A percentile compares a stretch with the other conserved stretches of the same genome.
phyloP scores from a whole-genome alignment of 2,329 filamentous ascomycete genomes.

The Penicillium sp. region DNA sequence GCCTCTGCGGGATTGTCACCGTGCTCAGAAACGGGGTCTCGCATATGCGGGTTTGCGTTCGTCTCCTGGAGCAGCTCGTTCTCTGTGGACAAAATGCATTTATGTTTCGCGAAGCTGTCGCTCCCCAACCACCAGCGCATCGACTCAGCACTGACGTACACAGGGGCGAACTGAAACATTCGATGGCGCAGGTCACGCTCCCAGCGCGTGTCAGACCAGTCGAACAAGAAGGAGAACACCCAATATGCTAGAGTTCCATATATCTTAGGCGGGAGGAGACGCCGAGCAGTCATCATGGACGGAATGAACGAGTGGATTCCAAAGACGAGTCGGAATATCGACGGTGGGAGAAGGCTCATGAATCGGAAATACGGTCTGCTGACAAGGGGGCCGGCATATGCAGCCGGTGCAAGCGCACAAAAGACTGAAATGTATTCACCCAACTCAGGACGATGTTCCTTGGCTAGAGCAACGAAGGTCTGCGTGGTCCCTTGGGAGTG shows the following conservation, averaged over 20 bases:
- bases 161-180: conserved; percentile 89
- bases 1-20: conserved; percentile 16
- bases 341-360: conserved; percentile 75
- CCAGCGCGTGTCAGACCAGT: conserved; percentile 83
- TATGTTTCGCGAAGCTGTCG: conserved; percentile 80
- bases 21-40: conserved; percentile 3
- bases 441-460: conserved; percentile 82
- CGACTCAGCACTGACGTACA: conserved; percentile 82
- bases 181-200: conserved; percentile 73
- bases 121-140: conserved; percentile 96
- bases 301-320: conserved; percentile 93
- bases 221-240: conserved; percentile 85
- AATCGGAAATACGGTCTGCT: conserved; percentile 89
- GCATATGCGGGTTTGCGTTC: conserved; percentile 32
- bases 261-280: conserved; percentile 59
- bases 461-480: conserved; percentile 81
- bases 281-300: conserved; percentile 84
- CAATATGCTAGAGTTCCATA: conserved; percentile 84
- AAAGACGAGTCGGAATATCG: conserved; percentile 75
- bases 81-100: conserved; percentile 79
- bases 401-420: conserved; percentile 85
- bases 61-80: conserved; percentile 66
- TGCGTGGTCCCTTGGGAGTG: conserved; percentile 92
- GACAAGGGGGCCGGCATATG: conserved; percentile 82
- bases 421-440: conserved; percentile 82